Conservation (phyloP, 176 grass and related monocot species). For the Tillandsia fasciculata region DNA sequence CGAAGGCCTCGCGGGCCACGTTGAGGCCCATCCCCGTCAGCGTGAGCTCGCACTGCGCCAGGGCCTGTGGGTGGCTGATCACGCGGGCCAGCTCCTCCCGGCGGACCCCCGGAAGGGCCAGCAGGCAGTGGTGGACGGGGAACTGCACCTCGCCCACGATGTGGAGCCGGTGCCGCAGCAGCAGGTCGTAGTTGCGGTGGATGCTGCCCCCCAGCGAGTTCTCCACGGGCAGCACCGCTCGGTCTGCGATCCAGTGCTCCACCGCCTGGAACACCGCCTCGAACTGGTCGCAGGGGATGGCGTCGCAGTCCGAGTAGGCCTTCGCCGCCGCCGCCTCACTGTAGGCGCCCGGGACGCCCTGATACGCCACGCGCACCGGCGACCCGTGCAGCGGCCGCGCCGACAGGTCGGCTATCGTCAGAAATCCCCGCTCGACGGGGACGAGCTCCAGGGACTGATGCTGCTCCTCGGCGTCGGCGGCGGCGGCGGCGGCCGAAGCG, state of each 20-base stretch:
- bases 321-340: constrained; percentile 27
- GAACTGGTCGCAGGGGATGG: constrained; percentile 38
- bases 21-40: constrained; percentile 14
- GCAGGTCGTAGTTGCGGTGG: constrained; percentile 46
- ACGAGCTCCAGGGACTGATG: neutral
- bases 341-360: constrained; percentile 29
- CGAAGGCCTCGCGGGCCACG: constrained; percentile 15
- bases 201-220: constrained; percentile 38
- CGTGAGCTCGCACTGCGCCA: constrained; percentile 36
- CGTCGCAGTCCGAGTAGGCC: constrained; percentile 31
- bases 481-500: no score
- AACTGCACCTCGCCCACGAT: constrained; percentile 33
- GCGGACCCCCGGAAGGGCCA: constrained; percentile 30
- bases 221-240: constrained; percentile 32
- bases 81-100: constrained; percentile 27
- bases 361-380: constrained; percentile 26
- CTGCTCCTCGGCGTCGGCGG: neutral
- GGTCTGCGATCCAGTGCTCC: constrained; percentile 33
- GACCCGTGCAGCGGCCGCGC: constrained; percentile 18
- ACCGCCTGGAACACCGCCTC: constrained; percentile 32
- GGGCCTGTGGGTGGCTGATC: constrained; percentile 36
- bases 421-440: constrained; percentile 4
- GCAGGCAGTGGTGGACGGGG: constrained; percentile 27
- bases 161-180: constrained; percentile 36
- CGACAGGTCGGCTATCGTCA: constrained; percentile 28